phyloP scores from a whole-genome alignment of 2,329 filamentous ascomycete genomes.

The Aspergillus sp. region DNA sequence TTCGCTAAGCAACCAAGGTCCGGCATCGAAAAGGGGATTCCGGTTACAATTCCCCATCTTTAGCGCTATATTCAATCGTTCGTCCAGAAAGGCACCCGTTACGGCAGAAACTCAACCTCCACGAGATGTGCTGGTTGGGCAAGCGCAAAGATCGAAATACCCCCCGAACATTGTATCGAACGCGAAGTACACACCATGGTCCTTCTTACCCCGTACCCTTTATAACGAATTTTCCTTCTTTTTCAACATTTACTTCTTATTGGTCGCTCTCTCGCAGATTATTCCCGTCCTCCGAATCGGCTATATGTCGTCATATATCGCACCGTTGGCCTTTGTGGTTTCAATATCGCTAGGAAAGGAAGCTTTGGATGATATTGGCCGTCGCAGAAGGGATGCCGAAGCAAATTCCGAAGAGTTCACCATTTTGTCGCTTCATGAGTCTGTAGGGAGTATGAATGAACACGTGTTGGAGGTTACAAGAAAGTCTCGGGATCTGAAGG shows the following conservation, averaged over 20 bases:
- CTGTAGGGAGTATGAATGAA: conserved; percentile 8
- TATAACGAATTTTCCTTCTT: conserved; percentile 99
- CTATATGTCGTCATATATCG: conserved; percentile 90
- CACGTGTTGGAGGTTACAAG: conserved; percentile 61
- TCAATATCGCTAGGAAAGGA: conserved; percentile 92
- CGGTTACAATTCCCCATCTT: conserved; percentile 57
- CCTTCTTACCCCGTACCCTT: conserved; percentile 85
- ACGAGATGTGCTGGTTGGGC: conserved; percentile 68
- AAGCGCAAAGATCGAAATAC: conserved; percentile 65
- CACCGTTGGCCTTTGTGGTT: conserved; percentile 84
- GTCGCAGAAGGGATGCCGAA: conserved; percentile 80
- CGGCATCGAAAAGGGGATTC: conserved; percentile 45
- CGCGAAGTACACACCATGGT: conserved; percentile 93
- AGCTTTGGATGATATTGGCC: conserved; percentile 83
- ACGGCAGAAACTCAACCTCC: conserved; percentile 48
- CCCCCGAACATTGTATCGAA: conserved; percentile 91
- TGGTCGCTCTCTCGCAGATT: conserved; percentile 88
- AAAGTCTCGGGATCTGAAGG: conserved; percentile 80
- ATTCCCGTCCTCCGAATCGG: conserved; percentile 86
- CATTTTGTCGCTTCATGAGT: conserved; percentile 61
- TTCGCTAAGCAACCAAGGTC: conserved; percentile 27
- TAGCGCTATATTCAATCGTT: conserved; percentile 14
- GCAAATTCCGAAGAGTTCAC: conserved; percentile 88
- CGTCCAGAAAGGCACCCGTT: conserved; percentile 33
- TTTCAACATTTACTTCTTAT: conserved; percentile 98